Evolutionary conservation across 106 monocot genomes (phyloP).

Genomic region (Triglochin maritima): DNA sequence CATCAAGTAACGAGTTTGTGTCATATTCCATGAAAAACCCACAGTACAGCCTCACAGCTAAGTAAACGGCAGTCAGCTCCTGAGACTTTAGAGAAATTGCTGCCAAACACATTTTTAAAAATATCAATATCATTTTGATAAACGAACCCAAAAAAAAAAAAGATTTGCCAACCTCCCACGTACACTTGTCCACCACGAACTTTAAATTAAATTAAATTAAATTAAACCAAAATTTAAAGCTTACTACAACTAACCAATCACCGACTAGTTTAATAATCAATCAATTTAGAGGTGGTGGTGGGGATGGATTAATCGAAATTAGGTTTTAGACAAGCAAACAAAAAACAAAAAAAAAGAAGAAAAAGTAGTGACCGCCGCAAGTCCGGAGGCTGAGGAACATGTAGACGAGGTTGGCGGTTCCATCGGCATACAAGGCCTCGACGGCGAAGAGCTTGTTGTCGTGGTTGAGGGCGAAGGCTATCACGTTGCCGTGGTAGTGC

Average conservation of each 20-base stretch:
- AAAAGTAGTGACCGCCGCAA: conserved; percentile 6
- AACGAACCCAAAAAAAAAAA: too few species aligned
- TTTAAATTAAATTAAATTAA: too few species aligned
- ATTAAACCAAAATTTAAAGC: too few species aligned
- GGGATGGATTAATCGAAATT: too few species aligned
- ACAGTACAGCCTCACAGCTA: conserved; percentile 16
- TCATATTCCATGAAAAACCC: conserved; percentile 20
- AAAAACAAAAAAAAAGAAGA: neutral
- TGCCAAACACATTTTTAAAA: neutral
- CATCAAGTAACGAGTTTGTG: conserved; percentile 16
- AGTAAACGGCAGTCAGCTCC: conserved; percentile 18
- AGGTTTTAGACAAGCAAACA: neutral
- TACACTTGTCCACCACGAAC: neutral
- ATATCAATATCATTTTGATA: neutral
- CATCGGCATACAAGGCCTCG: conserved; percentile 10
- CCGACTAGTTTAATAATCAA: too few species aligned
- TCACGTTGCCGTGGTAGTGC: conserved; percentile 7
- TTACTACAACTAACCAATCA: too few species aligned
- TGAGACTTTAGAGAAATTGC: conserved; percentile 18
- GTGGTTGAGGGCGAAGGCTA: conserved; percentile 9
- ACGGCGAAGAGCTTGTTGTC: conserved; percentile 11
- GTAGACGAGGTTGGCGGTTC: conserved; percentile 10
- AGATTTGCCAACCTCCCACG: neutral
- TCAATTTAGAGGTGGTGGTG: too few species aligned
- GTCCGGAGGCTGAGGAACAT: conserved; percentile 13